Evolutionary conservation across 2,329 filamentous ascomycete species (phyloP), one percentile per base, ranked within the genome.

Genomic region (Penicillium digitatum): DNA sequence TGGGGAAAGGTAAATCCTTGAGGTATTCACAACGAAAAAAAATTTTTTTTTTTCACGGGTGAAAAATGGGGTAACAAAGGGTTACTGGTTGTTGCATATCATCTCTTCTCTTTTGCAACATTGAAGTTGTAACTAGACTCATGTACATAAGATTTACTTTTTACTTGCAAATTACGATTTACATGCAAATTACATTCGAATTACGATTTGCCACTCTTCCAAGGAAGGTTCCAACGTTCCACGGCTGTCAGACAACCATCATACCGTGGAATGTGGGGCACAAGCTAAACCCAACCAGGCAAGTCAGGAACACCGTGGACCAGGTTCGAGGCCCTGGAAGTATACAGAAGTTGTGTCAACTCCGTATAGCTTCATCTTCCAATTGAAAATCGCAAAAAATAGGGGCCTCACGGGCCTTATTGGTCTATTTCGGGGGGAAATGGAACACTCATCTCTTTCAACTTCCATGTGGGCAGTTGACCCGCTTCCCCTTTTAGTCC

Each of bases 261-360:
- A 35, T 49, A 47, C 57, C 59, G 50, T 48, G 59, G 59, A 57
- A 65, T 57, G 63, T 56, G 63, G 62, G 62, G 60, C 59, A 46
- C 37, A 29, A 46, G 52, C 65, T 67, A 67, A 59, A 51, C 64
- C 60, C 26, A 56, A 59, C 55, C 10, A 31, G 63, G 64, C 27
- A 67, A 65, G 58, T 32, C 24, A 55, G 34, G 50, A 60, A 57
- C 52, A 31, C 7, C n/a, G 32, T 14, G n/a, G 7, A 27, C 9
- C 8, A 40, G 3, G 20, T 40, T 48, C 43, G n/a, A 18, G 35
- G 42, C 27, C 18, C n/a, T 32, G 18, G 35, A 48, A 48, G 20
- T 48, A 39, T 47, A 32, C 18, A 14, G 32, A n/a, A 27, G 2
- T 27, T 8, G 3, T 14, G 14, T 20, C 16, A n/a, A n/a, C n/a